Conservation (phyloP, 2,329 filamentous ascomycete genomes). For the Claviceps humidiphila region DNA sequence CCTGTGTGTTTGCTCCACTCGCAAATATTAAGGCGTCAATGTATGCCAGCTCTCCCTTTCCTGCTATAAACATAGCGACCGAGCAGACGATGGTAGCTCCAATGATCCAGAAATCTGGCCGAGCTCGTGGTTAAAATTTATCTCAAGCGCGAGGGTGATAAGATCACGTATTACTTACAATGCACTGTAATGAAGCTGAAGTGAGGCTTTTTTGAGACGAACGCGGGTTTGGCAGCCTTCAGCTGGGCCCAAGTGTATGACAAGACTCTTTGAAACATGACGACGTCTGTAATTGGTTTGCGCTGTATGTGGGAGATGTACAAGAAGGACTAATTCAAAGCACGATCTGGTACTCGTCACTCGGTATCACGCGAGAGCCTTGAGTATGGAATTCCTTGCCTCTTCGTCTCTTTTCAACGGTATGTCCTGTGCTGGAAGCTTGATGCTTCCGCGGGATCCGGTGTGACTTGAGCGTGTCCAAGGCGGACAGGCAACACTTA, state of each 20-base stretch:
- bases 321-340: neutral
- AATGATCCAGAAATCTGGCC: constrained; percentile 66
- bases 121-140: constrained; percentile 2
- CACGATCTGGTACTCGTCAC: neutral
- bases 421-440: neutral
- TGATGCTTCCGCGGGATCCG: neutral
- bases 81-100: constrained; percentile 60
- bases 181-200: constrained; percentile 76
- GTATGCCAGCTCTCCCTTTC: constrained; percentile 50
- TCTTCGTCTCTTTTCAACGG: neutral
- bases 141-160: neutral
- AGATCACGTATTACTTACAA: constrained; percentile 37
- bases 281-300: constrained; percentile 1
- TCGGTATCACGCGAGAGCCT: no score
- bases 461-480: neutral
- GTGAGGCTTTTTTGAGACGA: constrained; percentile 47
- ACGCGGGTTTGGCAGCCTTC: constrained; percentile 39
- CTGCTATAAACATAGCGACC: constrained; percentile 55
- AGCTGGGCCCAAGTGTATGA: constrained; percentile 28
- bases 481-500: neutral
- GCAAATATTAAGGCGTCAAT: constrained; percentile 84
- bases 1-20: constrained; percentile 79
- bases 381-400: neutral
- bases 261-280: constrained; percentile 21
- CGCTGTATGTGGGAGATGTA: neutral